A percentile compares a stretch with the other conserved stretches of the same genome.
phyloP scores from a whole-genome alignment of 345 rosid genomes.

The Hibiscus mutabilis region DNA sequence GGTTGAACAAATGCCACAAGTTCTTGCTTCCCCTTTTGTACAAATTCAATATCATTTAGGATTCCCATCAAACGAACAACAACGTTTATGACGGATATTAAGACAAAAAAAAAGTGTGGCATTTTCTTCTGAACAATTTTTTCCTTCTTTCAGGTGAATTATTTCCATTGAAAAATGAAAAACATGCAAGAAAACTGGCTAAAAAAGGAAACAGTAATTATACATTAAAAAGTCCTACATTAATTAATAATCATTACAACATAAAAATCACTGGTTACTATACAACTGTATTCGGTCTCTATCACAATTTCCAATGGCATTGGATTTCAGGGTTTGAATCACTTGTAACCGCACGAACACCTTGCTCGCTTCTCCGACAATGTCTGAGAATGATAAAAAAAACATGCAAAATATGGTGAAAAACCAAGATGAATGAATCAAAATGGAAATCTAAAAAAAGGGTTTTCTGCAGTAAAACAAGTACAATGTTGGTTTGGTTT shows the following conservation, averaged over 20 bases:
- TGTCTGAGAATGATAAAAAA: constrained; percentile 28
- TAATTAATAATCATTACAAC: neutral
- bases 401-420: neutral
- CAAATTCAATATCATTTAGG: too few species aligned
- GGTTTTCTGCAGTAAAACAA: too few species aligned
- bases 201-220: neutral
- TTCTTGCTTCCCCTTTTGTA: too few species aligned
- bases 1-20: too few species aligned
- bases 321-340: neutral
- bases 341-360: constrained; percentile 42
- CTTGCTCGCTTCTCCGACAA: constrained; percentile 49
- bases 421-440: neutral
- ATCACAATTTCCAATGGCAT: neutral
- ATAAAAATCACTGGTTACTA: constrained; percentile 1
- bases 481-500: too few species aligned
- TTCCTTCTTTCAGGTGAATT: neutral
- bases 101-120: neutral
- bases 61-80: too few species aligned
- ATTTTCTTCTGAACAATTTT: neutral
- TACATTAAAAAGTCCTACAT: neutral
- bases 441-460: neutral
- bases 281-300: constrained; percentile 5
- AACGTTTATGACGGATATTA: neutral
- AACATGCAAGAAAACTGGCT: neutral
- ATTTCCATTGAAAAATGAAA: neutral